These are phyloP conservation scores for Coccomyxa subellipsoidea DNA, from an alignment of 163 green algal species.

Conservation along the genomic window DNA sequence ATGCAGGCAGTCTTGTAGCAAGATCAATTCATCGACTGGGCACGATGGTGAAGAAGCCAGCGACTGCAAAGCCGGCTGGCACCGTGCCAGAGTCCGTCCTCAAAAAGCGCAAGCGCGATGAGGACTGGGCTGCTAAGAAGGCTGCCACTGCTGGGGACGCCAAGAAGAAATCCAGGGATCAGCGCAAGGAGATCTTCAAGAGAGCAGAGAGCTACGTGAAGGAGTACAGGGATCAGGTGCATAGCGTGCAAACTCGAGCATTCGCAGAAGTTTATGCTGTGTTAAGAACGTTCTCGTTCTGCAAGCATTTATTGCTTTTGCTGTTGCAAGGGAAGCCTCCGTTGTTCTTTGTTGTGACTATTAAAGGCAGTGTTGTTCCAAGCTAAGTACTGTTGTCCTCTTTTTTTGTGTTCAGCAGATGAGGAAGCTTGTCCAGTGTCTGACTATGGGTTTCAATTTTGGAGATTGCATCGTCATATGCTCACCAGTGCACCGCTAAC, in stretches of 20 bases:
- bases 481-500: background rate
- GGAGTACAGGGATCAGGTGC: conserved; percentile 88
- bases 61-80: background rate
- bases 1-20: background rate
- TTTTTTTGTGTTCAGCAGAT: too few species aligned
- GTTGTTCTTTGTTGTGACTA: too few species aligned
- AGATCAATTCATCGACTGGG: background rate
- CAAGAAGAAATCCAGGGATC: conserved; percentile 63
- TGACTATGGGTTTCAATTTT: too few species aligned
- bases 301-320: too few species aligned
- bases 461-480: too few species aligned
- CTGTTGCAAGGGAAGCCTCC: too few species aligned
- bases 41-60: conserved; percentile 9
- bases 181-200: conserved; percentile 93
- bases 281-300: too few species aligned
- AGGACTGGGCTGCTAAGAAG: conserved; percentile 82
- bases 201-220: conserved; percentile 94
- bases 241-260: too few species aligned
- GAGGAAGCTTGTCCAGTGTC: too few species aligned
- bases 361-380: too few species aligned
- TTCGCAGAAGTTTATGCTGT: too few species aligned
- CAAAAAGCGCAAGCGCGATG: conserved; percentile 74
- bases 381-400: too few species aligned
- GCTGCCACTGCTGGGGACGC: conserved; percentile 58
- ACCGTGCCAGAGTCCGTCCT: conserved; percentile 33